Percentiles rank a stretch among this genome's conserved stretches.
Conservation (phyloP, 768 basidiomycete genomes). For the Panus rudis region DNA sequence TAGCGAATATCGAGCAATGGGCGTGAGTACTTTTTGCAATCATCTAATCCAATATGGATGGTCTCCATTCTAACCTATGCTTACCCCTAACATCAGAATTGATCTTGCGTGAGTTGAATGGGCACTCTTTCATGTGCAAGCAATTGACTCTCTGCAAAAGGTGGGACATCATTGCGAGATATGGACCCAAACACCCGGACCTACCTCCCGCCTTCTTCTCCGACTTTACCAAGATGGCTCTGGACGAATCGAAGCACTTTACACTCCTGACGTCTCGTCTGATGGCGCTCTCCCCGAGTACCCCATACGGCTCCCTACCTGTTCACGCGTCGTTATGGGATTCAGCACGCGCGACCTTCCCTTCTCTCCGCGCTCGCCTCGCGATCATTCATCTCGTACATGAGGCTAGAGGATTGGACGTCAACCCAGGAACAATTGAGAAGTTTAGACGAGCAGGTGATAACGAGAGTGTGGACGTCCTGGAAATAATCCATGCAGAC, state of each 20-base stretch:
- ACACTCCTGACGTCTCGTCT: conserved; percentile 60
- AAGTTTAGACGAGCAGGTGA: conserved; percentile 64
- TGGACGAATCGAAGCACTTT: conserved; percentile 86
- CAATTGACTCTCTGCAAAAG: conserved; percentile 24
- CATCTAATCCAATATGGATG: neutral
- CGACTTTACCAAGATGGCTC: conserved; percentile 78
- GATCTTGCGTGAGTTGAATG: conserved; percentile 56
- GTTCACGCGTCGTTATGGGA: conserved; percentile 81
- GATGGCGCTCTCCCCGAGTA: conserved; percentile 50
- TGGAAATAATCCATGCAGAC: conserved; percentile 75
- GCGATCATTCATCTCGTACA: conserved; percentile 84
- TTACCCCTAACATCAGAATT: conserved; percentile 35
- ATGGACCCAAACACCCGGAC: conserved; percentile 50
- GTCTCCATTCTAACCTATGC: neutral
- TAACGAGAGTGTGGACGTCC: conserved; percentile 52
- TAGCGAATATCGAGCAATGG: conserved; percentile 87
- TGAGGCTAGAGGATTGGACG: conserved; percentile 78
- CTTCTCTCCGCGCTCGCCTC: conserved; percentile 62
- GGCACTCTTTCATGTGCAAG: neutral
- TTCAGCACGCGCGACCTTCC: conserved; percentile 59
- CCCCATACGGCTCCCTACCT: conserved; percentile 62
- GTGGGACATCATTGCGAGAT: conserved; percentile 81
- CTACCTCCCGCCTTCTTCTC: conserved; percentile 72
- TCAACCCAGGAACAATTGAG: conserved; percentile 75
- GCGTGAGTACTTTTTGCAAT: conserved; percentile 44